These are phyloP conservation scores for Coemansia javaensis DNA, from an alignment of 192 early-diverging fungal genomes.

Conservation along the genomic window DNA sequence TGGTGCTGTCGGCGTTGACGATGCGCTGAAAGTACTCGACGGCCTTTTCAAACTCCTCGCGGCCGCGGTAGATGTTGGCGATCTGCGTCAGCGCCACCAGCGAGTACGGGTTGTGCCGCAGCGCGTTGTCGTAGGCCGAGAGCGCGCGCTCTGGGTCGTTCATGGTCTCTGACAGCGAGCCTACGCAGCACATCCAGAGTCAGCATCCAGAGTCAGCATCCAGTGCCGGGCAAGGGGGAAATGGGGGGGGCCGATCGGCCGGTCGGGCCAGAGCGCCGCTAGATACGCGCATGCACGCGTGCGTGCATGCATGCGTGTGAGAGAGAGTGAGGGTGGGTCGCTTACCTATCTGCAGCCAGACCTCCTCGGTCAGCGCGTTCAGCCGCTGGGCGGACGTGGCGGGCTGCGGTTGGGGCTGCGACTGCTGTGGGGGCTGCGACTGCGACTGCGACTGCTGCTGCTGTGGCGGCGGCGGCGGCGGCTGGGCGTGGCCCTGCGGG, in stretches of 20 bases:
- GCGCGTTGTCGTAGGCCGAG: conserved; percentile 78
- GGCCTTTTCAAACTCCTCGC: conserved; percentile 80
- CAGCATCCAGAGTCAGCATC: no score
- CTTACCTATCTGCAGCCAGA: conserved; percentile 49
- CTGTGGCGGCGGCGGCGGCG: conserved; percentile 6
- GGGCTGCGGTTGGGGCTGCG: conserved; percentile 16
- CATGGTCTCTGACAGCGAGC: conserved; percentile 63
- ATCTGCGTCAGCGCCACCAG: conserved; percentile 72
- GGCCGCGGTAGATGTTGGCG: conserved; percentile 74
- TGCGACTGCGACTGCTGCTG: conserved; percentile 11
- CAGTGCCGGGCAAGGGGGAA: no score
- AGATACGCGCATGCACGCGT: no score
- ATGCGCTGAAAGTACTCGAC: conserved; percentile 91
- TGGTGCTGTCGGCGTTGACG: conserved; percentile 70
- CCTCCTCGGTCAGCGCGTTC: conserved; percentile 35
- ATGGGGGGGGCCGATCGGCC: no score
- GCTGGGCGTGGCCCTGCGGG: conserved; percentile 10
- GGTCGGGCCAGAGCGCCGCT: no score
- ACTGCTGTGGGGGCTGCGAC: conserved; percentile 9
- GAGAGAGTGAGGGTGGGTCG: neutral
- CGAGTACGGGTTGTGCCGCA: conserved; percentile 93
- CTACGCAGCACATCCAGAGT: conserved; percentile 28
- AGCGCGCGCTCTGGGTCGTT: conserved; percentile 81
- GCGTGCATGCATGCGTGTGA: no score
- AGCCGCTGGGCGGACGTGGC: conserved; percentile 33